Conservation (phyloP, 1,139 yeast genomes). For the Casaregolazyma lundiana region DNA sequence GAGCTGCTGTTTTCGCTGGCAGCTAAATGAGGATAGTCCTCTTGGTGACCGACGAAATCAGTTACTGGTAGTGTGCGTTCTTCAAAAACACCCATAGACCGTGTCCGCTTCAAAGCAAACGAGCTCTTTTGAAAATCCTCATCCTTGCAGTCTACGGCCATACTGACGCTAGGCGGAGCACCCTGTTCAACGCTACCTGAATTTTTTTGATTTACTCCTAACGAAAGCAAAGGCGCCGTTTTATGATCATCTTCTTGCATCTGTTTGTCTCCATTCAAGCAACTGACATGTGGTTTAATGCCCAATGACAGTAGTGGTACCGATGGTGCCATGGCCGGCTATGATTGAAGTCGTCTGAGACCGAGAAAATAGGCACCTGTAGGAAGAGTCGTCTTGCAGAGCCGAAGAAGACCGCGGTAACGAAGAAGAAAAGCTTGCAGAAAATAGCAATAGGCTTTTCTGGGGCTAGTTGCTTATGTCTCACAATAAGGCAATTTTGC, state of each 20-base stretch:
- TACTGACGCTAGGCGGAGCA: constrained; percentile 6
- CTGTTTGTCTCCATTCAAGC: neutral
- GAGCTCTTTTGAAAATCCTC: constrained; percentile 56
- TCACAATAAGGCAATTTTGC: neutral
- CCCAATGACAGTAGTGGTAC: constrained; percentile 19
- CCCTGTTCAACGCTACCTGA: no score
- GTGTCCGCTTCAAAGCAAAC: constrained; percentile 73
- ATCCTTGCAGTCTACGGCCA: constrained; percentile 6
- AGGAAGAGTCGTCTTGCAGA: no score
- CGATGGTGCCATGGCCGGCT: constrained; percentile 6
- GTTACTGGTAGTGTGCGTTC: constrained; percentile 43
- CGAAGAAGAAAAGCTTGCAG: neutral
- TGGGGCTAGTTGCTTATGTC: neutral
- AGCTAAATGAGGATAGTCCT: constrained; percentile 24
- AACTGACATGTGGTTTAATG: constrained; percentile 11
- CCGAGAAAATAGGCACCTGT: no score
- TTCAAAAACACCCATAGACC: constrained; percentile 78
- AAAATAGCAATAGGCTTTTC: neutral
- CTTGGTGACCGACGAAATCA: constrained; percentile 20
- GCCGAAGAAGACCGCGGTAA: no score
- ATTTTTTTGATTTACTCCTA: neutral
- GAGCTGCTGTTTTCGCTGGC: constrained; percentile 1
- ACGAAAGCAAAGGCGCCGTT: neutral
- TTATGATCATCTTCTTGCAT: neutral
- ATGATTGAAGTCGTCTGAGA: no score